phyloP scores from a whole-genome alignment of 345 rosid genomes.

The Excoecaria cochinchinensis region DNA sequence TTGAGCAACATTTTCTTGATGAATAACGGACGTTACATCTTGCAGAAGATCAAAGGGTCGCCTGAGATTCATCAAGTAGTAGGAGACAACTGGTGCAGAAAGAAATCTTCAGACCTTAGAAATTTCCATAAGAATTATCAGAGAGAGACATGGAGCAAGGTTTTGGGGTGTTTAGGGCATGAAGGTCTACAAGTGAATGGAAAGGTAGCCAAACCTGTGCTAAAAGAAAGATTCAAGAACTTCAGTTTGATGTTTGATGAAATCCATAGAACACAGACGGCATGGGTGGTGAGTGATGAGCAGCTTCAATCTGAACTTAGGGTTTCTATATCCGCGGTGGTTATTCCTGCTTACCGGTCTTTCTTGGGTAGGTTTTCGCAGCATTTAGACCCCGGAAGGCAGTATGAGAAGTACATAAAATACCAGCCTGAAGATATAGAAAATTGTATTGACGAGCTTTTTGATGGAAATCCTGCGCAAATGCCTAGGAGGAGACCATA shows the following conservation, averaged over 20 bases:
- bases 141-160: slow-evolving; percentile 81
- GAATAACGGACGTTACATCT: slow-evolving; percentile 94
- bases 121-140: slow-evolving; percentile 78
- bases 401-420: slow-evolving; percentile 81
- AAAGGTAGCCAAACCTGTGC: slow-evolving; percentile 67
- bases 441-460: slow-evolving; percentile 69
- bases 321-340: slow-evolving; percentile 73
- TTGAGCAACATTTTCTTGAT: slow-evolving; percentile 83
- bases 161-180: slow-evolving; percentile 59
- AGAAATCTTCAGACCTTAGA: slow-evolving; percentile 65
- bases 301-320: slow-evolving; percentile 92
- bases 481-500: slow-evolving; percentile 49
- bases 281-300: slow-evolving; percentile 87
- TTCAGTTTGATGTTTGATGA: slow-evolving; percentile 85
- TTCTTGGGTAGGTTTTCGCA: slow-evolving; percentile 74
- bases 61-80: slow-evolving; percentile 54
- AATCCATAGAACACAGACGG: slow-evolving; percentile 79
- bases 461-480: slow-evolving; percentile 59
- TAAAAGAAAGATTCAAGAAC: slow-evolving; percentile 87
- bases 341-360: slow-evolving; percentile 80
- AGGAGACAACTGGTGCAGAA: slow-evolving; percentile 78
- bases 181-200: slow-evolving; percentile 73
- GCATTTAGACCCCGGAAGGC: slow-evolving; percentile 74
- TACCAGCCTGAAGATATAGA: slow-evolving; percentile 88
- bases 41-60: slow-evolving; percentile 74